Percentiles rank a stretch among this genome's conserved stretches.
These are phyloP conservation scores for Escallonia rubra DNA, from an alignment of 129 eudicot genomes.

Conservation along the genomic window DNA sequence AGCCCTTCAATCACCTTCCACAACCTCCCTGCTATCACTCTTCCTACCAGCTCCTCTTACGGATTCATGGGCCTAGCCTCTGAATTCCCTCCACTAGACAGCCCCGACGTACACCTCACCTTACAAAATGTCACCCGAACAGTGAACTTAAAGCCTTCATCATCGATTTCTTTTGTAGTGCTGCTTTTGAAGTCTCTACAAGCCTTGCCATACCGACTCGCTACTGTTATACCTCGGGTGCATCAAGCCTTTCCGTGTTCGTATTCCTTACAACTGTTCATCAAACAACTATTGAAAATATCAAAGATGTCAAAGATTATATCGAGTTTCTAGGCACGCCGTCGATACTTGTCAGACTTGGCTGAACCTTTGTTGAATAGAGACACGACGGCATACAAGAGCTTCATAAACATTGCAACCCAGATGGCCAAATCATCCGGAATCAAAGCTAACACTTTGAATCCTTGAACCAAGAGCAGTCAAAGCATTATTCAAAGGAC, in stretches of 20 bases:
- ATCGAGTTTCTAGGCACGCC: constrained; percentile 50
- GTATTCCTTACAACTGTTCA: constrained; percentile 35
- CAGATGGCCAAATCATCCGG: constrained; percentile 38
- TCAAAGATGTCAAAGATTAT: constrained; percentile 22
- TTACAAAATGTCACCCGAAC: constrained; percentile 33
- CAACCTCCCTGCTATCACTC: constrained; percentile 33
- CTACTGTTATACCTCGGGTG: constrained; percentile 46
- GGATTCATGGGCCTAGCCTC: constrained; percentile 25
- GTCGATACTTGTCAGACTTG: constrained; percentile 34
- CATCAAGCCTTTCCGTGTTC: constrained; percentile 27
- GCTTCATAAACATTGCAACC: constrained; percentile 20
- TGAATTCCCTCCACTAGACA: constrained; percentile 37
- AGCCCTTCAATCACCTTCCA: constrained; percentile 53
- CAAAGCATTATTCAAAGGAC: constrained; percentile 31
- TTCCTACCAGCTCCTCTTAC: constrained; percentile 16
- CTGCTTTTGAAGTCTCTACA: constrained; percentile 39
- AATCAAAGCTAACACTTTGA: constrained; percentile 36
- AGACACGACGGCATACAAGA: constrained; percentile 7
- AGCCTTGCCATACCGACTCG: constrained; percentile 48
- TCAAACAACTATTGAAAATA: constrained; percentile 14
- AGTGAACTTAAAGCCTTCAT: constrained; percentile 41
- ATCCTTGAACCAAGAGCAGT: constrained; percentile 40
- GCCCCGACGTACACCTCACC: constrained; percentile 25
- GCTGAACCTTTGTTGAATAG: constrained; percentile 19
- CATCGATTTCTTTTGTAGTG: constrained; percentile 56